Evolutionary conservation across 2,329 filamentous ascomycete species (phyloP), one percentile per base, ranked within the genome.

Genomic region (Metarhizium rileyi): DNA sequence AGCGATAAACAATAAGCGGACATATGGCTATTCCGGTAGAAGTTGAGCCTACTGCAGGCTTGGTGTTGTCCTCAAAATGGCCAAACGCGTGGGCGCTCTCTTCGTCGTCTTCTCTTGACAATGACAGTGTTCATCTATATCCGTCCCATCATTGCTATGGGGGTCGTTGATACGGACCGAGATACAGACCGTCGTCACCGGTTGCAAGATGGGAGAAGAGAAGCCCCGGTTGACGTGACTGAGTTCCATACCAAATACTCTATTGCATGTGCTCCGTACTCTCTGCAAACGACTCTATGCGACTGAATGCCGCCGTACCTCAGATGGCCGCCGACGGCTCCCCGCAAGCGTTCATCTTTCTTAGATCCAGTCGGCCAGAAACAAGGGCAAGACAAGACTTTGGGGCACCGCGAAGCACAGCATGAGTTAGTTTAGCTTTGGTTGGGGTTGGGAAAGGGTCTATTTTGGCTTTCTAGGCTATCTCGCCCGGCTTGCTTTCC

Each of bases 301-400:
- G 33, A 36, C n/a, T 8, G n/a, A 42, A 23, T 25, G 38, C 38
- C 22, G 35, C 44, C 27, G 38, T 47, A 38, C 44, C 49, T 44
- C 49, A 47, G 49, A 50, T 41, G 45, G n/a, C 45, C 35, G 27
- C 45, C 18, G 46, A 26, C 49, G 49, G 49, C 40, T 41, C 49
- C 49, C 49, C 49, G 49, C 49, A 50, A 50, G 44, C 38, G 40
- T 44, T 47, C n/a, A 30, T 40, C 41, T 33, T 10, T 18, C 27
- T 20, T 38, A 26, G 18, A 25, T 23, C 8, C 12, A 5, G 5
- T 9, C 22, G 38, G 38, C 38, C 20, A 42, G 38, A 14, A 16
- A 4, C 9, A 42, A 22, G 6, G 10, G 35, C 9, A 42, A 22
- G 6, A 18, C 16, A 38, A 20, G 35, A 8, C 35, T 5, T 38